Conservation (phyloP, 2,329 filamentous ascomycete species). For the Aureobasidium melanogenum region DNA sequence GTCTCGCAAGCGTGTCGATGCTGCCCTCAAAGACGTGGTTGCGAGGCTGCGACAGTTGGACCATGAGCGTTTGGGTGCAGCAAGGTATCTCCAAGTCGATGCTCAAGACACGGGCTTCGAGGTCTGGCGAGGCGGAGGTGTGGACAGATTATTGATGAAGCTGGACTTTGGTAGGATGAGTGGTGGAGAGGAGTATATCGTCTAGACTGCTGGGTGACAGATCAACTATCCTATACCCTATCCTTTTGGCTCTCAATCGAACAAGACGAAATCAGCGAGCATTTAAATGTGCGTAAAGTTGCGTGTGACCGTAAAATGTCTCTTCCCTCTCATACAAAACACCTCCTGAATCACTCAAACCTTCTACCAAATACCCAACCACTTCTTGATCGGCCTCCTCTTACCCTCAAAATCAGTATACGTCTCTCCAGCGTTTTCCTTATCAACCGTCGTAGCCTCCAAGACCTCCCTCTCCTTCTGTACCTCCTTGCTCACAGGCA, state of each 20-base stretch:
- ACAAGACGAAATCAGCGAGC: not conserved
- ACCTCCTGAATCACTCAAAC: not conserved
- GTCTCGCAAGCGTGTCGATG: slow-evolving; percentile 56
- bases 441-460: slow-evolving; percentile 18
- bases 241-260: not conserved
- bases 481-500: not conserved
- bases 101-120: slow-evolving; percentile 44
- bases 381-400: slow-evolving; percentile 62
- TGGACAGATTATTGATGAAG: slow-evolving; percentile 86
- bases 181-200: slow-evolving; percentile 21
- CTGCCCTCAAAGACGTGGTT: slow-evolving; percentile 54
- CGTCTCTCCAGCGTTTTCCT: slow-evolving; percentile 24
- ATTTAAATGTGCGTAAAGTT: not conserved
- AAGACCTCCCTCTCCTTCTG: slow-evolving; percentile 19
- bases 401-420: slow-evolving; percentile 28
- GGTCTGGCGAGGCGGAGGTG: slow-evolving; percentile 64
- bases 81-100: slow-evolving; percentile 19
- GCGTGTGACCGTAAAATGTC: not conserved
- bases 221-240: not conserved
- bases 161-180: slow-evolving; percentile 52
- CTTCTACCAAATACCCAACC: slow-evolving; percentile 68
- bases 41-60: slow-evolving; percentile 54
- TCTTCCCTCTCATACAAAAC: not conserved
- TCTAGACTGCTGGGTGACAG: not conserved
- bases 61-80: slow-evolving; percentile 32